Evolutionary conservation across 257 asterid species (phyloP).

Genomic region (Petrea volubilis): DNA sequence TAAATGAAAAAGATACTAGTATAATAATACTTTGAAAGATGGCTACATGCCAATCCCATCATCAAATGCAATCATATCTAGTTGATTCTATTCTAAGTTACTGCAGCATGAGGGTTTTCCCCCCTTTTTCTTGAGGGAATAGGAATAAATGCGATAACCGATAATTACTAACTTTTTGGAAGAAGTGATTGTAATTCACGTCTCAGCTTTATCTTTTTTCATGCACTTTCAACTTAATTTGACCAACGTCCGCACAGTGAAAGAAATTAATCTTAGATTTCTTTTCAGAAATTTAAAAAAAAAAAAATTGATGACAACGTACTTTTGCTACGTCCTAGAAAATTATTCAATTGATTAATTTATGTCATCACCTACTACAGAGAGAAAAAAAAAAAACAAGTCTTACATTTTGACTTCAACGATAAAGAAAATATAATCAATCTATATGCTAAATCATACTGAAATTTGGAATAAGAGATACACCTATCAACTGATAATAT

Average conservation of each 20-base stretch:
- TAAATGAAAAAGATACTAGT: too few relatives aligned
- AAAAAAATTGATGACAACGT: too few relatives aligned
- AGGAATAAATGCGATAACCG: background rate
- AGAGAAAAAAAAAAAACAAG: background rate
- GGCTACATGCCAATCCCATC: background rate
- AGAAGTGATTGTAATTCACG: background rate
- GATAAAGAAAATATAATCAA: background rate
- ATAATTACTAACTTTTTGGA: background rate
- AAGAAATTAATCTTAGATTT: too few relatives aligned
- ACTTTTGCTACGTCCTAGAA: too few relatives aligned
- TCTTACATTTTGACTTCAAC: background rate
- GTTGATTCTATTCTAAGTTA: constrained; percentile 12
- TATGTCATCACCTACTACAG: background rate
- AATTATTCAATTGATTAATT: background rate
- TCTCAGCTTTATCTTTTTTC: background rate
- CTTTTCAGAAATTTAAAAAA: too few relatives aligned
- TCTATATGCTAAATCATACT: background rate
- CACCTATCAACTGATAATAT: too few relatives aligned
- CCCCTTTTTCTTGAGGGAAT: background rate
- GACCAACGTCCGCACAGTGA: too few relatives aligned
- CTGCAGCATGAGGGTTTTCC: constrained; percentile 1
- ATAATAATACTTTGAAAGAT: background rate
- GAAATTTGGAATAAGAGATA: too few relatives aligned
- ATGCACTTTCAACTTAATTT: too few relatives aligned
- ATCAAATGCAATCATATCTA: background rate